These are phyloP conservation scores for Candida broadrunensis DNA, from an alignment of 805 yeast species.

Conservation along the genomic window DNA sequence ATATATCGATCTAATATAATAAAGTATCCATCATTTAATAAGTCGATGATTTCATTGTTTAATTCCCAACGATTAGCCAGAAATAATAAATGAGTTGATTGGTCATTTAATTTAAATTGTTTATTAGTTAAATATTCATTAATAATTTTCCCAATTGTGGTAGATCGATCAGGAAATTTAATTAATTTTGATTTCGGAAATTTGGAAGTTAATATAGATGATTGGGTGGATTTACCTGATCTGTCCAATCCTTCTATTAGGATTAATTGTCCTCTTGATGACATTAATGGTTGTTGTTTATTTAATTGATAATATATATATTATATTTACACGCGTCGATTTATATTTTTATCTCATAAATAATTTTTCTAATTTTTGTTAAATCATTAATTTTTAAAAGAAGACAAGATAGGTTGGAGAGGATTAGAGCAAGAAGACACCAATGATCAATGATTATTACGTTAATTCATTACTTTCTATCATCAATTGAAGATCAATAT, in stretches of 20 bases:
- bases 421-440: no score
- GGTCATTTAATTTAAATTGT: slow-evolving; percentile 56
- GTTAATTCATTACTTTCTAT: no score
- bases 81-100: slow-evolving; percentile 82
- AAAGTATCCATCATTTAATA: slow-evolving; percentile 50
- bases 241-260: slow-evolving; percentile 92
- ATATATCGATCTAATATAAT: slow-evolving; percentile 84
- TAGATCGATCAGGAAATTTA: slow-evolving; percentile 87
- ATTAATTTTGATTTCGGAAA: slow-evolving; percentile 38
- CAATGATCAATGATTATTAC: no score
- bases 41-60: slow-evolving; percentile 41
- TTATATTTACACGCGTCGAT: no score
- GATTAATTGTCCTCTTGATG: slow-evolving; percentile 65
- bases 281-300: neutral
- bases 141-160: slow-evolving; percentile 77
- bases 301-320: no score
- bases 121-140: slow-evolving; percentile 63
- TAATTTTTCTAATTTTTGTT: no score
- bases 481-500: no score
- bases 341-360: no score
- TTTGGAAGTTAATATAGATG: slow-evolving; percentile 26
- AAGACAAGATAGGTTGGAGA: no score
- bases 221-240: slow-evolving; percentile 91
- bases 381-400: no score
- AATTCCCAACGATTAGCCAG: slow-evolving; percentile 96